These are phyloP conservation scores for Pseudogymnoascus sp. DNA, from an alignment of 2,329 filamentous ascomycete genomes.

Conservation along the genomic window DNA sequence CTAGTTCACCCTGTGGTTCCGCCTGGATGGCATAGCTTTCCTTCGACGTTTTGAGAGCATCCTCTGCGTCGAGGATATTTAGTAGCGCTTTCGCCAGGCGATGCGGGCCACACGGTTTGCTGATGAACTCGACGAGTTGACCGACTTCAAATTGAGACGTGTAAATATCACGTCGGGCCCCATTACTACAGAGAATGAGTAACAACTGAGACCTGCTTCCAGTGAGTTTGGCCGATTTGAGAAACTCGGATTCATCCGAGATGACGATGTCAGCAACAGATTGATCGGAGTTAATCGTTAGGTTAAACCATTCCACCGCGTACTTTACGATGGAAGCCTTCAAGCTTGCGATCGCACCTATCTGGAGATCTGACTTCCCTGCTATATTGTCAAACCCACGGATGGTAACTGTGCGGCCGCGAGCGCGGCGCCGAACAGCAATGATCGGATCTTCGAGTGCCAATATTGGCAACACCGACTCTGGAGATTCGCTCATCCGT, in stretches of 20 bases:
- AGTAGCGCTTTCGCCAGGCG: conserved; percentile 21
- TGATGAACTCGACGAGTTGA: conserved; percentile 19
- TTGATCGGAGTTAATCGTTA: conserved; percentile 11
- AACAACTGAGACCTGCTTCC: conserved; percentile 12
- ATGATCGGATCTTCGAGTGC: conserved; percentile 13
- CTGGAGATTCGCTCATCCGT: neutral
- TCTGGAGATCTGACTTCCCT: conserved; percentile 15
- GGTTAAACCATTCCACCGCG: conserved; percentile 18
- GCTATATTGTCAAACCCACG: conserved; percentile 17
- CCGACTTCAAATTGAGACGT: conserved; percentile 12
- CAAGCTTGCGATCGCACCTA: conserved; percentile 12
- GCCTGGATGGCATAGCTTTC: neutral
- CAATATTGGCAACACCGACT: neutral
- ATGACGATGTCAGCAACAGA: conserved; percentile 17
- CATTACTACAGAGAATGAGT: conserved; percentile 19
- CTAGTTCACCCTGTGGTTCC: neutral
- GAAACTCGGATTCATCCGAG: conserved; percentile 18
- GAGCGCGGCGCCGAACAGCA: conserved; percentile 16
- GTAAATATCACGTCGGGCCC: conserved; percentile 16
- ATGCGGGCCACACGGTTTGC: conserved; percentile 22
- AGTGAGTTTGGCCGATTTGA: conserved; percentile 8
- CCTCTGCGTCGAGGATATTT: conserved; percentile 20
- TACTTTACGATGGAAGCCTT: conserved; percentile 20
- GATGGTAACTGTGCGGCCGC: conserved; percentile 17
- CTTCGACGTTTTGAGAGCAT: conserved; percentile 8